Base-by-base conservation (phyloP, 805 yeast species). In the Crinitomyces ghanaensis region DNA sequence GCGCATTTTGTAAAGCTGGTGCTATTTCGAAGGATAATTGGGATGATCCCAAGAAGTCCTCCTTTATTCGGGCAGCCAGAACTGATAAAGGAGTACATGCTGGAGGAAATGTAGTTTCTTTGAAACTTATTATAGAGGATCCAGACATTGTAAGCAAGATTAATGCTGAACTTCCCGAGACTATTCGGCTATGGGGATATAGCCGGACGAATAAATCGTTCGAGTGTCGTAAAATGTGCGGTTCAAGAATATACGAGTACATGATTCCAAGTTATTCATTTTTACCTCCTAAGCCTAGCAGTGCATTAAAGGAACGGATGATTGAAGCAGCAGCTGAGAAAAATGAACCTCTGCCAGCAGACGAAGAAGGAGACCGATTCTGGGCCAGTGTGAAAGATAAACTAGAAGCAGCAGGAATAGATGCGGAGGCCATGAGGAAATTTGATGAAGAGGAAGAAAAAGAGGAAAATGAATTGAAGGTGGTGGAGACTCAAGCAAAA, bases 21-120 rank as follows among this genome's bases (percentile, higher is more conserved):
- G 95, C 94, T 4, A 72, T 86, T 36, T 79, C 93, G 1, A 72
- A 73, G 38, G 91, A 81, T 48, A 86, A 86, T 56, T 73, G 94
- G 5, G 78, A 75, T 38, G 96, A 88, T 53, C 72, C 86, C 48
- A 85, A 83, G 52, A 86, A 86, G 53, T 72, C 75, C 34, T 85
- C 91, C 0, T 81, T 88, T 51, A 77, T 57, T 42, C 47, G 68
- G 3, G 68, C 68, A 4, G 68, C 68, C 11, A 71, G 68, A 42
- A 95, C 97, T 3, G 97, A 86, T 56, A 88, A 88, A 57, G 97
- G 96, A 40, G 97, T 86, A 16, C 97, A 86, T 58, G 96, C 97
- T 8, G 95, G 95, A 2, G 96, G 96, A 19, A 86, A 86, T 54
- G 84, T 85, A 15, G 70, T 88, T 28, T 78, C 93, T 11, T 63